Evolutionary conservation across 495 filamentous ascomycete genomes (phyloP), one percentile per base, ranked within the genome.

Genomic region (Penicillium bialowiezense): DNA sequence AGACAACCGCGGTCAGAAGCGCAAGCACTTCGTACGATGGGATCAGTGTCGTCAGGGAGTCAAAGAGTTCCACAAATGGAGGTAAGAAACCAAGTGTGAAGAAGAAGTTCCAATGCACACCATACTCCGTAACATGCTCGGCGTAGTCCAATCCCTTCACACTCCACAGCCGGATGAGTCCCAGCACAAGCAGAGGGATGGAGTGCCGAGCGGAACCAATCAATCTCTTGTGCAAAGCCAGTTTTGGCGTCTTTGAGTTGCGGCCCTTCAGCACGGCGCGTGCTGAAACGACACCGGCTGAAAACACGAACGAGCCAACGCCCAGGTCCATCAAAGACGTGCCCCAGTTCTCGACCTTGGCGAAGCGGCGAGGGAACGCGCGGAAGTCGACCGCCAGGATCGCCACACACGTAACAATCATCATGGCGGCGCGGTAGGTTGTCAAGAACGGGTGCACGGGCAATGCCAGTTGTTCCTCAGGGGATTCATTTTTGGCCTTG

Each of bases 101-200:
- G 74, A 99, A 99, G 67, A 99, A 99, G 67, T 99, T 99, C 93
- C 93, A 99, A 65, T 99, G 93, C 9, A 97, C 89, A 24, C 93
- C 93, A 58, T 99, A 99, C 57, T 99, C 93, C 1, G 90, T 92
- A 29, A 97, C 90, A 69, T 99, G 93, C 65, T 97, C 93, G 2
- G 91, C 91, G 62, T 97, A 97, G 60, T 97, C 91, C 18, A 96
- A 72, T 8, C 89, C 88, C 68, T 97, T 99, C 59, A 97, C 91
- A 56, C 83, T 95, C 45, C 86, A 85, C 14, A 97, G 69, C 18
- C 93, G 81, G 42, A 93, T 74, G 33, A 96, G 52, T 15, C 93
- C 93, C 13, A 99, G 74, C 1, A 86, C 74, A 1, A 97, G 73
- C 4, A 99, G 69, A 9, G 95, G 93, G 34, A 95, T 61, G 1